Percentiles rank a stretch among this genome's conserved stretches.
These are phyloP conservation scores for Fomitiporia mediterranea DNA, from an alignment of 1,284 basidiomycete genomes.

Conservation along the genomic window DNA sequence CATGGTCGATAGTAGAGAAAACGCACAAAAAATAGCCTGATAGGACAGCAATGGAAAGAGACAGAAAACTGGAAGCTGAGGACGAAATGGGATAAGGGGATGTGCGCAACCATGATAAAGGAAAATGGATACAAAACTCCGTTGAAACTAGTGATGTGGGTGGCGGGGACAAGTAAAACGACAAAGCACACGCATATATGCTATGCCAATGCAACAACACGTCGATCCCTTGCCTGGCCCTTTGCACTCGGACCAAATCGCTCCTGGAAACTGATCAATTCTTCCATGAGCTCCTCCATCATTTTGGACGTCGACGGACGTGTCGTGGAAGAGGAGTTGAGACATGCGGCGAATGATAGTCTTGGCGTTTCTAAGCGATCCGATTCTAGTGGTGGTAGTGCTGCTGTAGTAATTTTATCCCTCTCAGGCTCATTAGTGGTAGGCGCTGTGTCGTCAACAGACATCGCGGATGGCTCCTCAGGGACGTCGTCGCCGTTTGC, in stretches of 20 bases:
- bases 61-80: background rate
- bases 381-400: slow-evolving; percentile 12
- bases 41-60: background rate
- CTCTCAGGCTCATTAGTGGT: too few relatives aligned
- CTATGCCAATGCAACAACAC: slow-evolving; percentile 11
- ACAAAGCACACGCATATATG: background rate
- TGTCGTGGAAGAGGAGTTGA: background rate
- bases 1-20: too few relatives aligned
- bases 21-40: background rate
- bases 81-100: background rate
- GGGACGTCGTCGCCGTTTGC: slow-evolving; percentile 34
- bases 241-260: slow-evolving; percentile 64
- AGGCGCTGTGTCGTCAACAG: slow-evolving; percentile 13
- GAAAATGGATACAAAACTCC: too few relatives aligned
- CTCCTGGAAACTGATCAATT: slow-evolving; percentile 84
- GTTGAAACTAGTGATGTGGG: too few relatives aligned
- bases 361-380: slow-evolving; percentile 8
- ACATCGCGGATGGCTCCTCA: background rate
- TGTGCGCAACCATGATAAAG: background rate
- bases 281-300: slow-evolving; percentile 86
- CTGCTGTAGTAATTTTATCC: slow-evolving; percentile 25
- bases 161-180: background rate
- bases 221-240: slow-evolving; percentile 51
- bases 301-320: slow-evolving; percentile 58
- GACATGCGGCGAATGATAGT: background rate